Base-by-base conservation (phyloP, 345 rosid species). In the Populus tremula region DNA sequence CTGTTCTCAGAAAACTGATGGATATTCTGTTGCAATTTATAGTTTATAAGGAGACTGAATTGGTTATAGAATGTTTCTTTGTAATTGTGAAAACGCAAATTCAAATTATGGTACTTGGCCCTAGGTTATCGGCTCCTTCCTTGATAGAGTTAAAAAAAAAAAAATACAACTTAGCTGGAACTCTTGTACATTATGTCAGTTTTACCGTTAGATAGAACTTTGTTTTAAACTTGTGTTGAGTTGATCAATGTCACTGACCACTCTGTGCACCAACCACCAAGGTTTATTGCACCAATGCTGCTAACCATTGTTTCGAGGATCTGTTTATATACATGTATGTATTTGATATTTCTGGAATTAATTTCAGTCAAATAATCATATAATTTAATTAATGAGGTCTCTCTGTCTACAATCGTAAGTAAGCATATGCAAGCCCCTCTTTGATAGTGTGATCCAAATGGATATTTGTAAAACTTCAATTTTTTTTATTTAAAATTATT, bases 1-100 rank as follows among this genome's bases (percentile, higher is more conserved):
- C 21, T 54, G 64, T 59, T 70, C 25, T 25, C 20, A 16, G 38
- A 45, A 29, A 53, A 45, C 49, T 66, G 38, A 31, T 56, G 43
- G 36, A 41, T 74, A 61, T 74, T 70, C 38, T 68, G 69, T 61
- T 53, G 61, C 61, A 53, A 53, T 18, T 20, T 20, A 2, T 20
- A 36, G 3, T 63, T 10, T 27, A 33, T 16, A 20, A 53, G 59
- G 76, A 36, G 53, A 65, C 59, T 31, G 63, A 35, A 6, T 47
- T 61, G 70, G 36, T 33, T 11, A 27, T 59, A 68, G 50, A 68
- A 68, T 53, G 71, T 43, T 67, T 29, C 5, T 78, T 78, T 68
- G 66, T 72, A 39, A 71, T 63, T 23, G 38, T 45, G 50, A 65
- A 11, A 35, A 65, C 5, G 5, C 36, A 29, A 49, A 50, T 13